Base-by-base conservation (phyloP, 805 yeast genomes). In the Nakazawaea holstii region DNA sequence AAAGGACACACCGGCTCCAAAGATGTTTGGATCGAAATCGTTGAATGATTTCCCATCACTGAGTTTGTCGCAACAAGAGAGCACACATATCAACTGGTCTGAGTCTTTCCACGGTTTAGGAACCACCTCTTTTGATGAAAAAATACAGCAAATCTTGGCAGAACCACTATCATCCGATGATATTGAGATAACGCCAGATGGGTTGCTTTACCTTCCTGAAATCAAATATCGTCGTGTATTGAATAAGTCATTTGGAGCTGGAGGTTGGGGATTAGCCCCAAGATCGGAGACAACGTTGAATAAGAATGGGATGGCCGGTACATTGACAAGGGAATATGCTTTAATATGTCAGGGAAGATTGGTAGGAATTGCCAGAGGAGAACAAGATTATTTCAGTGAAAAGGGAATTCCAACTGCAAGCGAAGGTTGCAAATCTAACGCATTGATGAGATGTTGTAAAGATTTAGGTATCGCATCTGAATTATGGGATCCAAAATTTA, bases 191-290 rank as follows among this genome's bases (percentile, higher is more conserved):
- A 94, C 92, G 51, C 98, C 98, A 0, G 99, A 94, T 63, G 98
- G 98, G 13, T 69, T 94, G 43, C 65, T 94, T 7, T 94, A 88
- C 58, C 69, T 94, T 40, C 99, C 99, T 0, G 99, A 94, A 63
- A 94, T 94, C 67, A 92, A 92, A 62, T 94, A 94, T 62, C 78
- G 99, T 54, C 76, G 99, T 39, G 84, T 91, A 20, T 67, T 94
- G 54, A 92, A 92, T 66, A 74, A 74, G 35, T 95, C 98, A 0
- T 92, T 94, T 70, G 99, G 99, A 3, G 97, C 99, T 6, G 99
- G 99, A 27, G 97, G 95, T 1, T 94, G 99, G 99, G 98, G 98
- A 0, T 70, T 94, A 48, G 96, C 95, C 0, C 98, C 99, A 9
- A 72, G 99, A 48, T 82, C 95, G 0, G 92, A 87, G 53, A 85